A percentile compares a stretch with the other conserved stretches of the same genome.
These are phyloP conservation scores for Fusarium subtropicale DNA, from an alignment of 2,329 filamentous ascomycete species.

Conservation along the genomic window DNA sequence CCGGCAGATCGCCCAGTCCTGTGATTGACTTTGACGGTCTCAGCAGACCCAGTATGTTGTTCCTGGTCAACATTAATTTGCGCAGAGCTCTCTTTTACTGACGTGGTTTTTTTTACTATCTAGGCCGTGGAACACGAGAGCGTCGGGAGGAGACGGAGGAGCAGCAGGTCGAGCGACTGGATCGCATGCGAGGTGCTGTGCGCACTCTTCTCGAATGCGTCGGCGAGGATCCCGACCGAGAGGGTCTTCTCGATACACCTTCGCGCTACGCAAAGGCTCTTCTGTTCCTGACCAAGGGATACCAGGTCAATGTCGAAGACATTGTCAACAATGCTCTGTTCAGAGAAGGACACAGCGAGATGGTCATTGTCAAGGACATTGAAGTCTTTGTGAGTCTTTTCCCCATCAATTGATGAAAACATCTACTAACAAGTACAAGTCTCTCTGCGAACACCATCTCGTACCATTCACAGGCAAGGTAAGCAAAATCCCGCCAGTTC, in stretches of 20 bases:
- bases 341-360: slow-evolving; percentile 94
- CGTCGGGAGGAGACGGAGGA: slow-evolving; percentile 66
- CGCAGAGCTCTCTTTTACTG: not conserved
- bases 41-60: slow-evolving; percentile 65
- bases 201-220: slow-evolving; percentile 75
- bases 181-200: slow-evolving; percentile 71
- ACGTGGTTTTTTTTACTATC: not conserved
- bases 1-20: slow-evolving; percentile 59
- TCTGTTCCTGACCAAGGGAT: slow-evolving; percentile 95
- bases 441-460: slow-evolving; percentile 95
- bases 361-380: slow-evolving; percentile 98
- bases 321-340: slow-evolving; percentile 96
- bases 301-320: slow-evolving; percentile 92
- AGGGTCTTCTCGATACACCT: slow-evolving; percentile 75
- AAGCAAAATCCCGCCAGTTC: slow-evolving; percentile 38
- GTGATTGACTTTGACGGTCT: slow-evolving; percentile 72
- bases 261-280: slow-evolving; percentile 94
- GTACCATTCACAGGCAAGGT: slow-evolving; percentile 97
- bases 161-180: slow-evolving; percentile 61
- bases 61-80: not conserved
- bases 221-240: slow-evolving; percentile 74
- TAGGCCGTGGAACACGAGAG: slow-evolving; percentile 73
- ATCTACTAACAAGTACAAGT: slow-evolving; percentile 57
- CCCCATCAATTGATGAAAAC: not conserved
- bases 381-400: slow-evolving; percentile 71